Percentiles rank a stretch among this genome's conserved stretches.
phyloP scores from a whole-genome alignment of 805 yeast species.

The Monosporozyma siamensis region DNA sequence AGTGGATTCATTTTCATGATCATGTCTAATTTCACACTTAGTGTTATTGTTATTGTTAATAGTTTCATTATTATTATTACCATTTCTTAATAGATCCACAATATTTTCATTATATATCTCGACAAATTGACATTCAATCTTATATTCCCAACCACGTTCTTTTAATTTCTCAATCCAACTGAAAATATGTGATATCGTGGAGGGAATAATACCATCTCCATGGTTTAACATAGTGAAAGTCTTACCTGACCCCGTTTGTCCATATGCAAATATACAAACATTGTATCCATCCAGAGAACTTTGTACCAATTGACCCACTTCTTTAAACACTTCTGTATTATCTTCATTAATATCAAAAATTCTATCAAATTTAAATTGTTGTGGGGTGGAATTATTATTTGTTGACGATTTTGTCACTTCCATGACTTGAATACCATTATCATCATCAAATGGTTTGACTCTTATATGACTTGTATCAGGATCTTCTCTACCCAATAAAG shows the following conservation, averaged over 20 bases:
- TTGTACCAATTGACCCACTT: conserved; percentile 77
- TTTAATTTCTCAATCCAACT: conserved; percentile 39
- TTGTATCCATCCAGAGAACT: conserved; percentile 81
- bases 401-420: conserved; percentile 11
- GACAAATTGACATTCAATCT: conserved; percentile 62
- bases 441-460: conserved; percentile 23
- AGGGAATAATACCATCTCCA: conserved; percentile 71
- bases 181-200: conserved; percentile 64
- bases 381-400: conserved; percentile 1
- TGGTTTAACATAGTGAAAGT: conserved; percentile 79
- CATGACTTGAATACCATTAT: conserved; percentile 22
- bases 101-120: conserved; percentile 86
- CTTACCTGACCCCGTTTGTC: conserved; percentile 95
- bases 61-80: conserved; percentile 7
- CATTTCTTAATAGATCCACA: conserved; percentile 46
- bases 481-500: conserved; percentile 11
- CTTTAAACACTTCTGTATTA: conserved; percentile 67
- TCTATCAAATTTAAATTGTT: conserved; percentile 60
- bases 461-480: conserved; percentile 26
- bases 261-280: conserved; percentile 92
- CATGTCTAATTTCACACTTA: conserved; percentile 68
- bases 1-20: conserved; percentile 44
- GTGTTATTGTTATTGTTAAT: conserved; percentile 8
- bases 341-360: conserved; percentile 49
- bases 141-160: conserved; percentile 54